Percentiles rank a stretch among this genome's conserved stretches.
Evolutionary conservation across 768 basidiomycete species (phyloP).

Genomic region (Hygrocybe coccinea): DNA sequence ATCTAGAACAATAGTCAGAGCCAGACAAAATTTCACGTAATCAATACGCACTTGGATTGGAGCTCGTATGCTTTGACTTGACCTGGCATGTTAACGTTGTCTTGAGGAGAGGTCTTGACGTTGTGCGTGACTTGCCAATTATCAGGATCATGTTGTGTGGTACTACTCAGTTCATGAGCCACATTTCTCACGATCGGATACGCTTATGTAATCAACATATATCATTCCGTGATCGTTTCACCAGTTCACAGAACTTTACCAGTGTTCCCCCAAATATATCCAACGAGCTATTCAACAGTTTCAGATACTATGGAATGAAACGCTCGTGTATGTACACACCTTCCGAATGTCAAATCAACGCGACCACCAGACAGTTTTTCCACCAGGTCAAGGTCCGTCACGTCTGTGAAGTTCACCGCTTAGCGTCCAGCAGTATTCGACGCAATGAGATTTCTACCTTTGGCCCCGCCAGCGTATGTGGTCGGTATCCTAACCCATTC

Average conservation of each 20-base stretch:
- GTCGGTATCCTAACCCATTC: slow-evolving; percentile 89
- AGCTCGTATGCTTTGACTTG: slow-evolving; percentile 97
- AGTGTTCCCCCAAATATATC: slow-evolving; percentile 69
- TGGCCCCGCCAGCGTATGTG: slow-evolving; percentile 96
- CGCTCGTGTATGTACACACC: slow-evolving; percentile 35
- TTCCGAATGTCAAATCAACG: slow-evolving; percentile 85
- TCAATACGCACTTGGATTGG: slow-evolving; percentile 75
- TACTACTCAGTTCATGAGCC: slow-evolving; percentile 5
- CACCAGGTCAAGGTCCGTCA: slow-evolving; percentile 78
- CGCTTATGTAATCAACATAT: not conserved
- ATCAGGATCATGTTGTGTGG: not conserved
- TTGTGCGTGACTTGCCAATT: not conserved
- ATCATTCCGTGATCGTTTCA: slow-evolving; percentile 16
- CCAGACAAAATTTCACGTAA: not conserved
- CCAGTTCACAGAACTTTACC: slow-evolving; percentile 57
- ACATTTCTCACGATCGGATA: slow-evolving; percentile 2
- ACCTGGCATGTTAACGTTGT: slow-evolving; percentile 62
- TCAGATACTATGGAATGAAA: not conserved
- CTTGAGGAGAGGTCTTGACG: slow-evolving; percentile 38
- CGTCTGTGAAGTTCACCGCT: slow-evolving; percentile 41
- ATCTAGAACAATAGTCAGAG: slow-evolving; percentile 44
- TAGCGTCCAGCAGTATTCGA: not conserved
- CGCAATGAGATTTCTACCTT: slow-evolving; percentile 43
- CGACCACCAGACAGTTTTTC: slow-evolving; percentile 73
- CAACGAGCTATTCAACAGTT: slow-evolving; percentile 36